Conservation (phyloP, 225 moss, liverwort and hornwort genomes). For the Marchantia polymorpha region DNA sequence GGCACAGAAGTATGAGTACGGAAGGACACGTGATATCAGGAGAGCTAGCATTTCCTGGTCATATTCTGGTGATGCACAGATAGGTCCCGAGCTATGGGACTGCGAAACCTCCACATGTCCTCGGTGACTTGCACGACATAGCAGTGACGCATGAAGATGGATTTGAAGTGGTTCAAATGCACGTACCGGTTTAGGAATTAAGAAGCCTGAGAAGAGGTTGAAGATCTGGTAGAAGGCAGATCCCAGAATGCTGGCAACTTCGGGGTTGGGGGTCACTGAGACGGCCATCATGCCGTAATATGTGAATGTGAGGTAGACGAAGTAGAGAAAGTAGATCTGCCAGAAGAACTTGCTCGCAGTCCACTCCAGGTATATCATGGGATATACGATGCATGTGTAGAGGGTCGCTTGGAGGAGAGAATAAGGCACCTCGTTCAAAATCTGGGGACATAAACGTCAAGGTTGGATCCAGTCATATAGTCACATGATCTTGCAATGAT, state of each 20-base stretch:
- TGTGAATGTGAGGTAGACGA: constrained; percentile 59
- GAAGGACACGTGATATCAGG: no score
- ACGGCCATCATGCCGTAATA: constrained; percentile 81
- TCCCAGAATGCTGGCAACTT: constrained; percentile 58
- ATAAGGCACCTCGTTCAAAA: constrained; percentile 73
- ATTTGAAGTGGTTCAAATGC: background rate
- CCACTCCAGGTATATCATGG: constrained; percentile 86
- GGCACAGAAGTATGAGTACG: no score
- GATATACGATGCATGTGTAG: constrained; percentile 55
- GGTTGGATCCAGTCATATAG: background rate
- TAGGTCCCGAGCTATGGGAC: no score
- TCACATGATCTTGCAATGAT: no score
- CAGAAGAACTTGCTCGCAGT: constrained; percentile 48
- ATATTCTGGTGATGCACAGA: no score
- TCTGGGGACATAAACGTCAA: constrained; percentile 41
- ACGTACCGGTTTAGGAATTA: constrained; percentile 30
- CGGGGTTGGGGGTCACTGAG: constrained; percentile 55
- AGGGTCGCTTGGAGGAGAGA: constrained; percentile 48
- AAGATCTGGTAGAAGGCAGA: constrained; percentile 63
- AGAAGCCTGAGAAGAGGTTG: constrained; percentile 46
- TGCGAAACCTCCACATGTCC: no score
- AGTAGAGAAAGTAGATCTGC: constrained; percentile 56
- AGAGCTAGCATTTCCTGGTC: no score
- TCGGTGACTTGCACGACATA: no score
- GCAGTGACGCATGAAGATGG: no score